Evolutionary conservation across 805 yeast species (phyloP).

Genomic region (Wickerhamomyces kurtzmanii): DNA sequence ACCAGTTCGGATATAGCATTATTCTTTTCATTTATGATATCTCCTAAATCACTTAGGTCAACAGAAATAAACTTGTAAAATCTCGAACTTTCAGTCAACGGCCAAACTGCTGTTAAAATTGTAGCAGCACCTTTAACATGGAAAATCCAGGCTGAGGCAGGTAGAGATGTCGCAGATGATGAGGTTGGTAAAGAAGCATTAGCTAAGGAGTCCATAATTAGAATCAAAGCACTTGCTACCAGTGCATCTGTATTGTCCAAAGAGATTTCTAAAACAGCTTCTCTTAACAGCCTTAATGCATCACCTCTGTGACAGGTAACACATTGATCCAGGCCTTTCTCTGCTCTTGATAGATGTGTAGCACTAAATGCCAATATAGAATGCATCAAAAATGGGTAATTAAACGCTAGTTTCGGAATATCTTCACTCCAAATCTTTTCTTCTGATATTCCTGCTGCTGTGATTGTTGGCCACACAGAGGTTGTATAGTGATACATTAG

Average conservation of each 20-base stretch:
- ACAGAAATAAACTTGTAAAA: slow-evolving; percentile 70
- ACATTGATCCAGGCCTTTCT: slow-evolving; percentile 66
- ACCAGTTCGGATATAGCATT: slow-evolving; percentile 43
- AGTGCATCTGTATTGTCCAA: slow-evolving; percentile 86
- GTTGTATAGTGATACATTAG: slow-evolving; percentile 84
- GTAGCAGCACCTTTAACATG: slow-evolving; percentile 98
- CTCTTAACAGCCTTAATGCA: slow-evolving; percentile 70
- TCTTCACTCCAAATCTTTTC: slow-evolving; percentile 80
- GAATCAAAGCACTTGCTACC: slow-evolving; percentile 82
- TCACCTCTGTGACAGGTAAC: slow-evolving; percentile 84
- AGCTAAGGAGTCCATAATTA: slow-evolving; percentile 90
- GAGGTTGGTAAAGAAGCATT: slow-evolving; percentile 56
- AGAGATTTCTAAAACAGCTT: slow-evolving; percentile 77
- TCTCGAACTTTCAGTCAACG: slow-evolving; percentile 58
- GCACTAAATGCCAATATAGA: slow-evolving; percentile 86
- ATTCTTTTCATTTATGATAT: slow-evolving; percentile 29
- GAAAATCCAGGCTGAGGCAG: slow-evolving; percentile 94
- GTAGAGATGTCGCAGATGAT: slow-evolving; percentile 40
- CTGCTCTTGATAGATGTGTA: slow-evolving; percentile 76
- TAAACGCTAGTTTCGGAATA: slow-evolving; percentile 82
- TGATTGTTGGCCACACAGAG: slow-evolving; percentile 76
- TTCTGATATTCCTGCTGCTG: slow-evolving; percentile 85
- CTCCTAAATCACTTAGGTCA: slow-evolving; percentile 85
- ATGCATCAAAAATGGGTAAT: slow-evolving; percentile 87
- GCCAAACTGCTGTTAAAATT: slow-evolving; percentile 94